phyloP scores from a whole-genome alignment of 345 rosid species.

The Dipteronia dyeriana region DNA sequence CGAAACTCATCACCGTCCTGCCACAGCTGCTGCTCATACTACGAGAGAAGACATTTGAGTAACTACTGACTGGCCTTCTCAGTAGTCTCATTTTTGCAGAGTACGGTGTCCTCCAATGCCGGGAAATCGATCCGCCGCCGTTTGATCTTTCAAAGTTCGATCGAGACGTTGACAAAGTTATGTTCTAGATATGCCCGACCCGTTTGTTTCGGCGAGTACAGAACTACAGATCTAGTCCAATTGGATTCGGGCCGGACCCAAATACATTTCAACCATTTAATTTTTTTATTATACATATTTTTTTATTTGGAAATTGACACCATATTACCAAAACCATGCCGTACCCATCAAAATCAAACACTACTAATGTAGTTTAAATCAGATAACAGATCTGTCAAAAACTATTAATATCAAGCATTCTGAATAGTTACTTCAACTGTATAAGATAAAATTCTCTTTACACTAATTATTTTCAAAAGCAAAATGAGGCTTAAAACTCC shows the following conservation, averaged over 20 bases:
- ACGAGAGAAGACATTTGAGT: background rate
- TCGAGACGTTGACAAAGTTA: background rate
- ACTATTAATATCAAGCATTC: too few species aligned
- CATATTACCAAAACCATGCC: too few species aligned
- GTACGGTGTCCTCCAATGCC: background rate
- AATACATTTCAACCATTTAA: too few species aligned
- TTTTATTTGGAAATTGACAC: too few species aligned
- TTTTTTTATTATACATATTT: too few species aligned
- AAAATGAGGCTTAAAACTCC: too few species aligned
- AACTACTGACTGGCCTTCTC: background rate
- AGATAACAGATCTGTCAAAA: too few species aligned
- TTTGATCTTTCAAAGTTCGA: background rate
- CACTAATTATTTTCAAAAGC: too few species aligned
- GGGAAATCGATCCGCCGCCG: background rate
- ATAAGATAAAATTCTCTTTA: too few species aligned
- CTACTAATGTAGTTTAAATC: too few species aligned
- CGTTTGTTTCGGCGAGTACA: background rate
- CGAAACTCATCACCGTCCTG: constrained; percentile 75
- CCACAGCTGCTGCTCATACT: constrained; percentile 31
- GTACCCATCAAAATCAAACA: too few species aligned
- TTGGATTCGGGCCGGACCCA: background rate
- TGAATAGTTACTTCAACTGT: too few species aligned
- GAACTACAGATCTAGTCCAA: background rate
- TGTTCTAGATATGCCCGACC: background rate
- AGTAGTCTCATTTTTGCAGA: constrained; percentile 5